Evolutionary conservation across 345 rosid species (phyloP), one percentile per base, ranked within the genome.

Genomic region (Reutealis trisperma): DNA sequence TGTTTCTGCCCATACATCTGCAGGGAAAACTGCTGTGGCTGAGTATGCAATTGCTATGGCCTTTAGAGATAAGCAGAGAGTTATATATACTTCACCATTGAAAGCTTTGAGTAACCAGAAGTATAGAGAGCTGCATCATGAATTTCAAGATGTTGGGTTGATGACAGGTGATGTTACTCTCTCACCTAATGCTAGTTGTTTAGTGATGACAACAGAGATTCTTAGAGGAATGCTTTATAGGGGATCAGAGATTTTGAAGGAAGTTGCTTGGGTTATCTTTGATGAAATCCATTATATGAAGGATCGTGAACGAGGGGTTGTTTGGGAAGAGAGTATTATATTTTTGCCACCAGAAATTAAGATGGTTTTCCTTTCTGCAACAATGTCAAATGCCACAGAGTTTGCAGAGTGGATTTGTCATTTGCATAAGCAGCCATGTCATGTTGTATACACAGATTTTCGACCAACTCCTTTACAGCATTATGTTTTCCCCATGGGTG

Each of bases 21-120:
- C 99, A 0, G 99, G 99, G 52, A 96, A 96, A 81, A 96, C 98
- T n/a, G 99, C 97, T 0, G 98, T 96, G 54, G 99, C 99, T 1
- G 99, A 96, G 91, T 96, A 96, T 81, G 97, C 99, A 2, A 91
- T 96, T 66, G 98, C 98, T 14, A 96, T 93, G 99, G 92, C 96
- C 8, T 96, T 96, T 65, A 91, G 96, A 79, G 99, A 93, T 47
- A 96, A 90, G 83, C 99, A 96, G 77, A 84, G 98, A 84, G 99
- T 96, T 67, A 87, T 96, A 41, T 96, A 96, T 73, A 96, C 99
- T 41, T 96, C 99, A 0, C 99, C 99, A 0, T 84, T 96, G 87
- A 96, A 93, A 85, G 99, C 99, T 65, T 80, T 96, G 93, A 96
- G 99, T 81, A 96, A 96, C 81, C 99, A 96, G 84, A 96, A 96